Evolutionary conservation across 2,329 filamentous ascomycete genomes (phyloP).

Genomic region (Chaetomium sp.): DNA sequence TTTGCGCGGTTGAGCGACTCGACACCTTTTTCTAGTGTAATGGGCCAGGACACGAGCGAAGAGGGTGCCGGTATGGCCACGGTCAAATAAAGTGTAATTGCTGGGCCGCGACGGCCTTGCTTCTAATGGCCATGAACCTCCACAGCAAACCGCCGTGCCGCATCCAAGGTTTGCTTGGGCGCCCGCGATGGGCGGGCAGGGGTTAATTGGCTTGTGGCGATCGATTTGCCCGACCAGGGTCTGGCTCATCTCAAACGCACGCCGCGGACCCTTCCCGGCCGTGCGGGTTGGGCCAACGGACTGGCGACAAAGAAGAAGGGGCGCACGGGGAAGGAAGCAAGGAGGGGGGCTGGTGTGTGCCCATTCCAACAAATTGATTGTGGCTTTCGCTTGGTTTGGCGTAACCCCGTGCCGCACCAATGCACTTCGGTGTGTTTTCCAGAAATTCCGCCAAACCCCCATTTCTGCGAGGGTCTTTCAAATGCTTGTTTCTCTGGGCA

Average conservation of each 20-base stretch:
- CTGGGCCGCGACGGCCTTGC: background rate
- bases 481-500: background rate
- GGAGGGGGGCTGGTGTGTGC: background rate
- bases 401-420: background rate
- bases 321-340: background rate
- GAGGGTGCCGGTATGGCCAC: background rate
- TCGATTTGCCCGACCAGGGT: slow-evolving; percentile 19
- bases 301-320: background rate
- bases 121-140: background rate
- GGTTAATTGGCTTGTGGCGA: background rate
- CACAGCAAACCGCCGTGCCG: too few relatives aligned
- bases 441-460: background rate
- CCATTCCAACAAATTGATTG: too few relatives aligned
- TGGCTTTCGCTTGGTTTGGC: background rate
- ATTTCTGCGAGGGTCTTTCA: background rate
- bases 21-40: background rate
- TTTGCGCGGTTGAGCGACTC: background rate
- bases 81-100: background rate
- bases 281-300: slow-evolving; percentile 7
- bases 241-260: slow-evolving; percentile 18
- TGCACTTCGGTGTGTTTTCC: background rate
- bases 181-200: background rate
- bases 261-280: slow-evolving; percentile 10
- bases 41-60: background rate
- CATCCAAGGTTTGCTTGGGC: too few relatives aligned